phyloP scores from a whole-genome alignment of 179 eudicot genomes.

The Vitellaria paradoxa region DNA sequence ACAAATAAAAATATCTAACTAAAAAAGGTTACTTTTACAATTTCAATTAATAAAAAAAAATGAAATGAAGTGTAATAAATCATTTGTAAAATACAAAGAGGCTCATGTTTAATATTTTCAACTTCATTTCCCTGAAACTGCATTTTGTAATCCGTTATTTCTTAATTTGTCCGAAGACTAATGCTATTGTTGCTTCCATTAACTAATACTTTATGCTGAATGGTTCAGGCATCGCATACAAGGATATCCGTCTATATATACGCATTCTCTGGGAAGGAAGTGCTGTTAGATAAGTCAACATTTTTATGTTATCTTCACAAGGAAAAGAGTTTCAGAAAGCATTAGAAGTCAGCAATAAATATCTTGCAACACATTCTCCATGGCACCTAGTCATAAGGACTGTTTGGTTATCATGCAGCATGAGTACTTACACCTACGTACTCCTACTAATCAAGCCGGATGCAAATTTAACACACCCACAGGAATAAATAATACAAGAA shows the following conservation, averaged over 20 bases:
- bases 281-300: conserved; percentile 56
- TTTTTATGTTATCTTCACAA: too few species aligned
- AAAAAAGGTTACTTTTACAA: too few species aligned
- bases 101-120: background rate
- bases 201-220: conserved; percentile 3
- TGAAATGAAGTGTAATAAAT: too few species aligned
- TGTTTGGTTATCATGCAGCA: too few species aligned
- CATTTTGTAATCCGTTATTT: background rate
- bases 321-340: background rate
- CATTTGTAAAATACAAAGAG: too few species aligned
- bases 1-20: too few species aligned
- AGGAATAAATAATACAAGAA: background rate
- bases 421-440: background rate
- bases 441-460: background rate
- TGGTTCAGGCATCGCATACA: conserved; percentile 92
- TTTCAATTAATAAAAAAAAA: too few species aligned
- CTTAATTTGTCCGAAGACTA: background rate
- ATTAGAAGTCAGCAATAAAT: background rate
- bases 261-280: conserved; percentile 94
- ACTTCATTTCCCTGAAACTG: background rate
- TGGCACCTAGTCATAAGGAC: too few species aligned
- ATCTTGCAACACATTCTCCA: too few species aligned
- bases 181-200: conserved; percentile 1
- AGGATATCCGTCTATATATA: conserved; percentile 80
- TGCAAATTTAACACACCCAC: background rate